Conservation (phyloP, 2,329 filamentous ascomycete species). For the Penicillium frequentans region DNA sequence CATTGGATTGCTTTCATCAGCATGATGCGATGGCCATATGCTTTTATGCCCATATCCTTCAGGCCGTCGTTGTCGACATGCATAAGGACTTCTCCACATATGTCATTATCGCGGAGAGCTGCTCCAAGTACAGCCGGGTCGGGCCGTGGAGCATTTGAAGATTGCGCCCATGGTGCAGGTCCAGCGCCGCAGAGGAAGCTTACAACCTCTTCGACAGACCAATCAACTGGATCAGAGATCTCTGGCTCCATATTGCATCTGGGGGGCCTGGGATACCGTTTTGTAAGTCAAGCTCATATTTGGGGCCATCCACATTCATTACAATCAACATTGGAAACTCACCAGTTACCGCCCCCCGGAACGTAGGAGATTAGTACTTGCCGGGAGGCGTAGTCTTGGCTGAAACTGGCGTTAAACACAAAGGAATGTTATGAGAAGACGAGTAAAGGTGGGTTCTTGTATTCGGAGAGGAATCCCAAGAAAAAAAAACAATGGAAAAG, state of each 20-base stretch:
- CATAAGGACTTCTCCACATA: slow-evolving; percentile 67
- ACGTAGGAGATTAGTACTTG: neutral
- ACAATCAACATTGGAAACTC: neutral
- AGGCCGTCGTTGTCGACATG: slow-evolving; percentile 53
- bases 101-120: slow-evolving; percentile 59
- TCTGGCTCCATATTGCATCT: slow-evolving; percentile 23
- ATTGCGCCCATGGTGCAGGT: slow-evolving; percentile 44
- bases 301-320: neutral
- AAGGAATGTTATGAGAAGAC: neutral
- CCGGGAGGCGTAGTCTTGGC: neutral
- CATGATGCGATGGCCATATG: slow-evolving; percentile 58
- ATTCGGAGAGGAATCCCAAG: neutral
- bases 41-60: slow-evolving; percentile 57
- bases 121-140: slow-evolving; percentile 55
- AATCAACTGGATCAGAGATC: slow-evolving; percentile 68
- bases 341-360: neutral
- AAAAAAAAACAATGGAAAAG: neutral
- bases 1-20: slow-evolving; percentile 59
- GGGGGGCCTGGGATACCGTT: slow-evolving; percentile 8
- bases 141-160: slow-evolving; percentile 45
- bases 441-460: neutral
- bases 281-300: neutral
- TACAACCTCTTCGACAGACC: slow-evolving; percentile 69
- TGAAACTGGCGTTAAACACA: neutral
- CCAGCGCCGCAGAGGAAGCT: slow-evolving; percentile 61